Evolutionary conservation across 176 grass and related monocot species (phyloP).

Genomic region (Microstegium vimineum): DNA sequence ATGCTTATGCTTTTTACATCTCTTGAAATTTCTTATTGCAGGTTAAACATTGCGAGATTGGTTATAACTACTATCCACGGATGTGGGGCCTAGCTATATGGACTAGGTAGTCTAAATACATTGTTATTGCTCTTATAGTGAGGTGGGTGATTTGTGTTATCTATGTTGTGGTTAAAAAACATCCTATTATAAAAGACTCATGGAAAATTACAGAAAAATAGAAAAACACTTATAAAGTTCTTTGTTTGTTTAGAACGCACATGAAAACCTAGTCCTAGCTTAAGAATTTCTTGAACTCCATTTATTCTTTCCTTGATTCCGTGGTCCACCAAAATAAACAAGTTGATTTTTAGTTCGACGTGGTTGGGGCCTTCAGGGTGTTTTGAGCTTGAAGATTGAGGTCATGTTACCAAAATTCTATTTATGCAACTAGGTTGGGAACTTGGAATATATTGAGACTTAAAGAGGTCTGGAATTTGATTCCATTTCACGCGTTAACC

Average conservation of each 20-base stretch:
- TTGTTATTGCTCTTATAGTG: no score
- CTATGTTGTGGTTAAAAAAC: background rate
- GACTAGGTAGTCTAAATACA: no score
- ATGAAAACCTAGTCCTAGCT: background rate
- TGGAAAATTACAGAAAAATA: background rate
- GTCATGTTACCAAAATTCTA: background rate
- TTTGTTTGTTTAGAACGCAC: background rate
- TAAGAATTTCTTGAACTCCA: background rate
- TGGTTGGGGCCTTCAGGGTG: background rate
- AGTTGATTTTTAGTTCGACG: background rate
- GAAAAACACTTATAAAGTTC: background rate
- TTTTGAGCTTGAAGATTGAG: background rate
- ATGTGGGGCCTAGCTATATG: no score
- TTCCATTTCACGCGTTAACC: constrained; percentile 11
- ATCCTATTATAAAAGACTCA: background rate
- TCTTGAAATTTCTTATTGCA: background rate
- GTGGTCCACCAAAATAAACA: background rate
- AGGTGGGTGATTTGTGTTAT: no score
- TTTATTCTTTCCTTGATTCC: background rate
- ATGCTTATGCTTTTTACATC: background rate
- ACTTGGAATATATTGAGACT: constrained; percentile 13
- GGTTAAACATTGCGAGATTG: no score
- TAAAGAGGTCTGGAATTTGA: background rate
- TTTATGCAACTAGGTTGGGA: background rate
- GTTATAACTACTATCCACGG: no score